These are phyloP conservation scores for Parastagonospora avenae DNA, from an alignment of 2,329 filamentous ascomycete species.

Conservation along the genomic window DNA sequence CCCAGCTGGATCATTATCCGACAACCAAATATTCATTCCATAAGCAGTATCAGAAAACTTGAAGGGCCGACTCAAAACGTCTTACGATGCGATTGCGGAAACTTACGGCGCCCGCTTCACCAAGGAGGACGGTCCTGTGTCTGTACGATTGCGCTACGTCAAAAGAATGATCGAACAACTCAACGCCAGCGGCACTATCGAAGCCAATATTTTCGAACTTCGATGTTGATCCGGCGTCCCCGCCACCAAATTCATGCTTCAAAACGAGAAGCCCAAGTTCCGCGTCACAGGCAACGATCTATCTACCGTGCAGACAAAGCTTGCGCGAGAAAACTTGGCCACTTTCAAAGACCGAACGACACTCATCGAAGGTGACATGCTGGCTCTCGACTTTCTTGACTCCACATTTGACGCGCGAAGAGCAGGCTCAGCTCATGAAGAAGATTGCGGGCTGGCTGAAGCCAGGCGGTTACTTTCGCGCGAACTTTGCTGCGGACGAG, in stretches of 20 bases:
- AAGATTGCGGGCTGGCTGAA: conserved; percentile 57
- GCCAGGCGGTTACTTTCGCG: conserved; percentile 54
- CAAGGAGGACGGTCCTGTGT: conserved; percentile 20
- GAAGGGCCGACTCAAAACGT: conserved; percentile 32
- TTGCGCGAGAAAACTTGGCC: conserved; percentile 34
- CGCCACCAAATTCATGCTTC: conserved; percentile 29
- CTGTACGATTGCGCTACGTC: conserved; percentile 31
- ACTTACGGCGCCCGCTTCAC: conserved; percentile 28
- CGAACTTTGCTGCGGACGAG: conserved; percentile 47
- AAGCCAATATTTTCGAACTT: conserved; percentile 26
- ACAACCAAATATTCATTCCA: too few species aligned
- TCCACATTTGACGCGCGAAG: conserved; percentile 56
- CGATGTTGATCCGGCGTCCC: conserved; percentile 40
- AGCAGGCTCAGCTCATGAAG: conserved; percentile 56
- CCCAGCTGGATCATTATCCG: too few species aligned
- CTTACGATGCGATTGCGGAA: conserved; percentile 39
- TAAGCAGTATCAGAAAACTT: conserved; percentile 22
- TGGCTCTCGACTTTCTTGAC: conserved; percentile 40
- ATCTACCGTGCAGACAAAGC: conserved; percentile 46
- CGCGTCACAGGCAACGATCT: conserved; percentile 52
- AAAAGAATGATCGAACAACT: conserved; percentile 21
- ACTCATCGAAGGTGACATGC: conserved; percentile 51
- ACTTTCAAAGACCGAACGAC: conserved; percentile 12
- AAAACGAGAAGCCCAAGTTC: conserved; percentile 19
- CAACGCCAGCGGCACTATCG: neutral